These are phyloP conservation scores for Pseudonitzschia multiseries DNA, from an alignment of 108 stramenopile species.

Conservation along the genomic window DNA sequence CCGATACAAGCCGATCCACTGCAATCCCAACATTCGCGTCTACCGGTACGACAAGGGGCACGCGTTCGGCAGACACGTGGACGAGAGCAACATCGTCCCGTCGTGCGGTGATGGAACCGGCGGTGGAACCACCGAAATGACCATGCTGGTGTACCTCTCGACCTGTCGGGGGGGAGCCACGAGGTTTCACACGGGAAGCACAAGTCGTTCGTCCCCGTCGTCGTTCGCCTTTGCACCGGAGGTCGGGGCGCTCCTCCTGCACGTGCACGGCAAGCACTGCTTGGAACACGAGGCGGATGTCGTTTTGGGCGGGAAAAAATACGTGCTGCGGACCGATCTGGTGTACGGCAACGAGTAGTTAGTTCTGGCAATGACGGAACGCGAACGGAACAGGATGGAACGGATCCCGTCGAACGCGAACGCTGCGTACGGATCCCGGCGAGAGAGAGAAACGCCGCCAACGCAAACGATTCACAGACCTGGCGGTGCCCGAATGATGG, in stretches of 20 bases:
- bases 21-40: conserved; percentile 85
- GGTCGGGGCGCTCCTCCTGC: conserved; percentile 72
- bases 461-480: too few relatives aligned
- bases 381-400: too few relatives aligned
- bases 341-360: conserved; percentile 24
- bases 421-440: too few relatives aligned
- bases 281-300: conserved; percentile 88
- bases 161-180: conserved; percentile 71
- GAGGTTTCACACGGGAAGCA: conserved; percentile 57
- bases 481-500: too few relatives aligned
- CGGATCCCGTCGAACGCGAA: too few relatives aligned
- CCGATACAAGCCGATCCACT: conserved; percentile 63
- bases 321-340: conserved; percentile 77
- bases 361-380: too few relatives aligned
- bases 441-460: too few relatives aligned
- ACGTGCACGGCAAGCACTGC: conserved; percentile 83
- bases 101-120: conserved; percentile 11
- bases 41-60: conserved; percentile 83
- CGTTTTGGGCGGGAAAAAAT: conserved; percentile 79
- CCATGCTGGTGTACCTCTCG: conserved; percentile 84
- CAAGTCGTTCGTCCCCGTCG: conserved; percentile 15
- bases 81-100: conserved; percentile 56
- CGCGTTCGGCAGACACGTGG: conserved; percentile 86
- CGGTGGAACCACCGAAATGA: conserved; percentile 63
- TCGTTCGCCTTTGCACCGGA: conserved; percentile 64